Conservation (phyloP, 495 filamentous ascomycete species). For the Neohortaea acidophila region DNA sequence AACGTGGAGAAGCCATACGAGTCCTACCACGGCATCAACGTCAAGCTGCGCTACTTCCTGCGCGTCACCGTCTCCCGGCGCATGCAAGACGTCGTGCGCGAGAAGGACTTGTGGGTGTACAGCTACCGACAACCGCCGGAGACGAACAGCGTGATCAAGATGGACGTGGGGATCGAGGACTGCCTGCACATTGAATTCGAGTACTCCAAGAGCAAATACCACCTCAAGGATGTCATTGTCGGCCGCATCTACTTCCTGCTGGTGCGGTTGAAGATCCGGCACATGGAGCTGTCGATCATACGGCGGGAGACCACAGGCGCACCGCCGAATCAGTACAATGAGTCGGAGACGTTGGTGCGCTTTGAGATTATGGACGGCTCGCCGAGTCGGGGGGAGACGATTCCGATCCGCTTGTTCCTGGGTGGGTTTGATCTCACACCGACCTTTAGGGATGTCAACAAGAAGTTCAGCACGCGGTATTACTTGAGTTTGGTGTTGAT, state of each 20-base stretch:
- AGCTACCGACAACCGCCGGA: slow-evolving; percentile 96
- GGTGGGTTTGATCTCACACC: slow-evolving; percentile 96
- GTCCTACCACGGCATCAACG: slow-evolving; percentile 99
- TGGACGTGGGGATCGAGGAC: slow-evolving; percentile 99
- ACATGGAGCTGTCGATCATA: slow-evolving; percentile 99
- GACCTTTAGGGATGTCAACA: slow-evolving; percentile 99
- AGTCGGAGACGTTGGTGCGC: slow-evolving; percentile 93
- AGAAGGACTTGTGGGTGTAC: slow-evolving; percentile 99
- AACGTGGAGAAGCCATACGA: slow-evolving; percentile 99
- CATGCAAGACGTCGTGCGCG: slow-evolving; percentile 94
- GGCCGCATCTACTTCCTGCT: slow-evolving; percentile 97
- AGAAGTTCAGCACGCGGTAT: slow-evolving; percentile 97
- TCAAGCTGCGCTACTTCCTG: slow-evolving; percentile 95
- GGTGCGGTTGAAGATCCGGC: slow-evolving; percentile 97
- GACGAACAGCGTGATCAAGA: slow-evolving; percentile 97
- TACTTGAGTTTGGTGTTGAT: slow-evolving; percentile 73
- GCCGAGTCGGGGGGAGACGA: slow-evolving; percentile 75
- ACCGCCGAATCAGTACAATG: slow-evolving; percentile 99
- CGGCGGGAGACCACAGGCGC: slow-evolving; percentile 90
- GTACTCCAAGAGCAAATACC: slow-evolving; percentile 97
- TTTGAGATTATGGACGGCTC: slow-evolving; percentile 99
- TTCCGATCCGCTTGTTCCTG: slow-evolving; percentile 93
- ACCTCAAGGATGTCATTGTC: slow-evolving; percentile 98
- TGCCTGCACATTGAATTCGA: slow-evolving; percentile 99
- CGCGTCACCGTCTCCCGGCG: slow-evolving; percentile 89